phyloP scores from a whole-genome alignment of 192 early-diverging fungal genomes.

The Gamsiella multidivaricata region DNA sequence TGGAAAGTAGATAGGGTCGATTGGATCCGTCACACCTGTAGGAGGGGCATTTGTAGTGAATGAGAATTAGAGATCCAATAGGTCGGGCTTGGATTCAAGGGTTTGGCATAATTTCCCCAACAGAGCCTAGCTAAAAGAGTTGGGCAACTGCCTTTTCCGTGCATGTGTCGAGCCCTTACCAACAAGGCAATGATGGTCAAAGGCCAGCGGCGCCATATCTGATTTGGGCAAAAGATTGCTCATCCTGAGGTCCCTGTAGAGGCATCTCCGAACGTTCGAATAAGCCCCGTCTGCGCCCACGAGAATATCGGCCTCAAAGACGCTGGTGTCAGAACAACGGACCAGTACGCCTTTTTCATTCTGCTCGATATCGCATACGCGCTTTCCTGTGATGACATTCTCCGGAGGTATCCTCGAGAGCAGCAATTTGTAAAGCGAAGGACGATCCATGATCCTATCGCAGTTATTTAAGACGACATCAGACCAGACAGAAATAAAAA shows the following conservation, averaged over 20 bases:
- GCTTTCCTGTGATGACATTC: constrained; percentile 24
- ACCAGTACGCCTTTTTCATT: constrained; percentile 9
- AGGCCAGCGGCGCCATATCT: constrained; percentile 33
- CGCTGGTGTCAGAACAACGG: constrained; percentile 22
- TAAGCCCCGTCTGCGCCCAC: constrained; percentile 48
- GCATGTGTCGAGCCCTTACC: constrained; percentile 13
- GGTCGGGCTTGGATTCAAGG: no score
- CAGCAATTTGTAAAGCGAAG: constrained; percentile 32
- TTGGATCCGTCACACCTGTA: constrained; percentile 41
- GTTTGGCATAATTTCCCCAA: no score
- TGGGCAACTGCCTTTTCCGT: no score
- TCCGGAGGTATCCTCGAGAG: constrained; percentile 29
- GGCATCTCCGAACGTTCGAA: constrained; percentile 27
- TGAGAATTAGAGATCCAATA: constrained; percentile 2
- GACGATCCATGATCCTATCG: constrained; percentile 40
- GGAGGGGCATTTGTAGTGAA: neutral
- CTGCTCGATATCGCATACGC: constrained; percentile 32
- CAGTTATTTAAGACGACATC: no score
- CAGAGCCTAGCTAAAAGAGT: no score
- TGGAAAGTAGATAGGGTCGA: constrained; percentile 46
- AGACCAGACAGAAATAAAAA: neutral
- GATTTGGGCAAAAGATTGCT: constrained; percentile 29
- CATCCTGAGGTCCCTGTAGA: constrained; percentile 20
- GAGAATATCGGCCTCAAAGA: constrained; percentile 17
- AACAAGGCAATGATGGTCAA: constrained; percentile 47